Percentiles rank a stretch among this genome's conserved stretches.
Evolutionary conservation across 805 yeast genomes (phyloP).

Genomic region (Schwanniomyces pseudopolymorphus): DNA sequence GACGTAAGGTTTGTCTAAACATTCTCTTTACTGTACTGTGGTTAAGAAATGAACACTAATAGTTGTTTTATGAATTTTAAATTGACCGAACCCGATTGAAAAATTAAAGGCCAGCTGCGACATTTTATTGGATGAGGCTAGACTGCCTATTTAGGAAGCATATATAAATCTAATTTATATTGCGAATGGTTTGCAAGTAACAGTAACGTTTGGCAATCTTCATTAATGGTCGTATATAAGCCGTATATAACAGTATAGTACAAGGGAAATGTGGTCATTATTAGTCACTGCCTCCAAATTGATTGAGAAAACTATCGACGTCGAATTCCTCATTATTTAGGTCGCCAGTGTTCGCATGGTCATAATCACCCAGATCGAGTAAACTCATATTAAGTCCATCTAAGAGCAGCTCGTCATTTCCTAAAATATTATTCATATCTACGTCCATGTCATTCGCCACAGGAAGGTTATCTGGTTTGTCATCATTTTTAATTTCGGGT

Average conservation of each 20-base stretch:
- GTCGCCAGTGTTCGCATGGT: conserved; percentile 15
- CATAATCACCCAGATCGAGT: conserved; percentile 30
- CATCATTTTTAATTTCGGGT: conserved; percentile 1
- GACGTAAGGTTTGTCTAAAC: conserved; percentile 66
- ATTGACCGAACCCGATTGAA: conserved; percentile 10
- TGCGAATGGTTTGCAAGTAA: too few species aligned
- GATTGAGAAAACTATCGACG: conserved; percentile 44
- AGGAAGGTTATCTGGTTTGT: conserved; percentile 3
- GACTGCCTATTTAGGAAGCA: conserved; percentile 29
- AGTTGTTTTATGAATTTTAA: conserved; percentile 2
- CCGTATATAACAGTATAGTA: neutral
- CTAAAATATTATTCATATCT: conserved; percentile 37
- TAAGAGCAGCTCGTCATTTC: conserved; percentile 39
- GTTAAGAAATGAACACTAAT: neutral
- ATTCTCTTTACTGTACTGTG: conserved; percentile 24
- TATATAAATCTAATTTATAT: too few species aligned
- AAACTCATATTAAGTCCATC: conserved; percentile 44
- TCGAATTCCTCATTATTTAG: conserved; percentile 39
- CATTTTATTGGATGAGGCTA: conserved; percentile 32
- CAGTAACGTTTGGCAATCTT: too few species aligned
- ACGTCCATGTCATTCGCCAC: conserved; percentile 16
- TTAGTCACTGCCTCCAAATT: conserved; percentile 37
- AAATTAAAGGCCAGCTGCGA: conserved; percentile 12
- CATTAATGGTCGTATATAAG: neutral
- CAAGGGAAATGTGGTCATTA: neutral